Evolutionary conservation across 768 basidiomycete genomes (phyloP).

Genomic region (Auriscalpium orientale): DNA sequence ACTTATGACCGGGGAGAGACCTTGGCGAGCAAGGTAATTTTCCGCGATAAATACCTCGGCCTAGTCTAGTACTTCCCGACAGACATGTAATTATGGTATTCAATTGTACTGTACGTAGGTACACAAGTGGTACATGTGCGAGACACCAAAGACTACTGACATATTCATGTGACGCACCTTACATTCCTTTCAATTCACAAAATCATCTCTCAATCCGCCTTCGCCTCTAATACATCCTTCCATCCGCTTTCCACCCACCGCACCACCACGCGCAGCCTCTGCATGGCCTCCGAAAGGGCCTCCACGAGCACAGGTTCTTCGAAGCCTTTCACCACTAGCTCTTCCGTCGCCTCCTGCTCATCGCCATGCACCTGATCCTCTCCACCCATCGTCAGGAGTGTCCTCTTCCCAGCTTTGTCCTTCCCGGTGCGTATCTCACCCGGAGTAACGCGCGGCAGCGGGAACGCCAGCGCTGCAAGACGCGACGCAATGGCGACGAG

Average conservation of each 20-base stretch:
- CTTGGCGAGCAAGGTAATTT: too few species aligned
- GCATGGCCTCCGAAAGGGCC: slow-evolving; percentile 35
- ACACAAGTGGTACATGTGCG: too few species aligned
- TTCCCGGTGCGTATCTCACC: slow-evolving; percentile 7
- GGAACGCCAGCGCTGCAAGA: slow-evolving; percentile 12
- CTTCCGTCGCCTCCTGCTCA: slow-evolving; percentile 2
- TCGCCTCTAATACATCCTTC: slow-evolving; percentile 33
- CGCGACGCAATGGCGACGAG: slow-evolving; percentile 30
- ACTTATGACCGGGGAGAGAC: too few species aligned
- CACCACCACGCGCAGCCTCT: slow-evolving; percentile 34
- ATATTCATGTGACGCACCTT: too few species aligned
- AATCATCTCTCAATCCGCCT: too few species aligned
- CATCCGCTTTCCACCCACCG: slow-evolving; percentile 52
- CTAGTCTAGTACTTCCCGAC: too few species aligned
- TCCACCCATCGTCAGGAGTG: background rate
- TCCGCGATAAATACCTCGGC: too few species aligned
- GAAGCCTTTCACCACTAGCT: slow-evolving; percentile 49
- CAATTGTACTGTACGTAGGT: too few species aligned
- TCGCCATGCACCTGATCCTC: slow-evolving; percentile 1
- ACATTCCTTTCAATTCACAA: too few species aligned
- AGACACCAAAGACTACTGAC: too few species aligned
- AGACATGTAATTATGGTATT: too few species aligned
- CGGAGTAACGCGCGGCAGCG: slow-evolving; percentile 7
- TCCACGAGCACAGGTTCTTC: slow-evolving; percentile 51
- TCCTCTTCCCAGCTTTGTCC: slow-evolving; percentile 1